Conservation (phyloP, 164 flowering plant genomes). For the Piper betle region DNA sequence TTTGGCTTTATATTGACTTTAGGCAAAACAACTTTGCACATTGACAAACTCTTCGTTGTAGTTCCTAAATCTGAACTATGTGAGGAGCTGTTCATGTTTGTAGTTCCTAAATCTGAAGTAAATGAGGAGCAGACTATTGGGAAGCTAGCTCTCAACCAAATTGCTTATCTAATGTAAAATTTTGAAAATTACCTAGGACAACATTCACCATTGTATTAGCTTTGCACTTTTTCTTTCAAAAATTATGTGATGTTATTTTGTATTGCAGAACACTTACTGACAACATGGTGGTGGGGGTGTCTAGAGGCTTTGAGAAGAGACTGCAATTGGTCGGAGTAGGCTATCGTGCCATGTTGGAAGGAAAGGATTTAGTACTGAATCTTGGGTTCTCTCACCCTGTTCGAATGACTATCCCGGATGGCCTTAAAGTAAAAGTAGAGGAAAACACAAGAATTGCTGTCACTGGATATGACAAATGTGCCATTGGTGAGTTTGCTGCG, state of each 20-base stretch:
- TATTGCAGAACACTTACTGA: constrained; percentile 71
- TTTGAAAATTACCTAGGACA: too few species aligned
- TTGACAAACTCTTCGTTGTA: too few species aligned
- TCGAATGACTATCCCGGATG: constrained; percentile 63
- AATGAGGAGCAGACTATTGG: too few species aligned
- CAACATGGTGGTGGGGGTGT: constrained; percentile 93
- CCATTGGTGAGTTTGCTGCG: constrained; percentile 90
- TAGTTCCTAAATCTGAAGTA: too few species aligned
- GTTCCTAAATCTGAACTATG: too few species aligned
- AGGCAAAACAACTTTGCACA: too few species aligned
- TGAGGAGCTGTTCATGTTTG: too few species aligned
- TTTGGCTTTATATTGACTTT: too few species aligned
- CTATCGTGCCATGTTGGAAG: constrained; percentile 76
- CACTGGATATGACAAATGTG: constrained; percentile 72
- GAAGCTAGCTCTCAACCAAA: too few species aligned
- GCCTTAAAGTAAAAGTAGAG: constrained; percentile 69
- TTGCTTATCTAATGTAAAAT: too few species aligned
- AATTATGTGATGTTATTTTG: neutral
- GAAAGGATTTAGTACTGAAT: constrained; percentile 58
- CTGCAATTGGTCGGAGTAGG: constrained; percentile 88
- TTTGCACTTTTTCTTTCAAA: neutral
- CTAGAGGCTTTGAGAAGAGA: constrained; percentile 86
- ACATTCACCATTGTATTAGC: neutral
- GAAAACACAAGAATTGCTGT: constrained; percentile 69
- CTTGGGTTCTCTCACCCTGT: constrained; percentile 96